phyloP scores from a whole-genome alignment of 2,329 filamentous ascomycete genomes.

The Fusarium papillatum region DNA sequence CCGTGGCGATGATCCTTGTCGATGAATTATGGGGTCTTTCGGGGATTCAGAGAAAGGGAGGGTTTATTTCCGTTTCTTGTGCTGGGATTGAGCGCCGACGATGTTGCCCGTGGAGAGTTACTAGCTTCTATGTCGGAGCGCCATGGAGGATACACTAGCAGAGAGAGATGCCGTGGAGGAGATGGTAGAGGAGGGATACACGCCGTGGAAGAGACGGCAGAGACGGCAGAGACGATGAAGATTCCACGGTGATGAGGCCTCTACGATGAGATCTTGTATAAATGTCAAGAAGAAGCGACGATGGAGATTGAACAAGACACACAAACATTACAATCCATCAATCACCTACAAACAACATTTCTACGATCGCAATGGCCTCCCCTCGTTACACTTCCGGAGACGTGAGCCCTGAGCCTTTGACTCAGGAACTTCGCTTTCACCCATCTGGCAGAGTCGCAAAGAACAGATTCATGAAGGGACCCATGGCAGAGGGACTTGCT shows the following conservation, averaged over 20 bases:
- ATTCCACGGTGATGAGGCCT: background rate
- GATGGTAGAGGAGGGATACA: too few relatives aligned
- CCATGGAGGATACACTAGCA: background rate
- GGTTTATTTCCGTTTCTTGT: background rate
- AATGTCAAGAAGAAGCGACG: background rate
- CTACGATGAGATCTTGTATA: conserved; percentile 3
- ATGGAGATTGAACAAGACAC: background rate
- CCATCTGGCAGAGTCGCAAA: conserved; percentile 64
- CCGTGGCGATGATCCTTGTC: conserved; percentile 17
- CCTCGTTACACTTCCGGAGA: conserved; percentile 34
- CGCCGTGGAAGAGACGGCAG: background rate
- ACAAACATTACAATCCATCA: background rate
- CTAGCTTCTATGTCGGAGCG: background rate
- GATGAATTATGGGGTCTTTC: background rate
- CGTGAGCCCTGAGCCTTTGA: conserved; percentile 47
- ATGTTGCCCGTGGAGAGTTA: conserved; percentile 3
- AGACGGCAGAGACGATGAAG: background rate
- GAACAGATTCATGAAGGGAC: conserved; percentile 76
- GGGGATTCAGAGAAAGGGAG: background rate
- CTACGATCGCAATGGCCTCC: conserved; percentile 20
- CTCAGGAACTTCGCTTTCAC: conserved; percentile 58
- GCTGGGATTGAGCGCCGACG: background rate
- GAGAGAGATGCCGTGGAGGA: too few relatives aligned
- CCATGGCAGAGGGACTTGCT: conserved; percentile 76
- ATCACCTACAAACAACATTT: background rate